Percentiles rank a stretch among this genome's conserved stretches.
Evolutionary conservation across 2,329 filamentous ascomycete species (phyloP).

Genomic region (Emmonsia crescens): DNA sequence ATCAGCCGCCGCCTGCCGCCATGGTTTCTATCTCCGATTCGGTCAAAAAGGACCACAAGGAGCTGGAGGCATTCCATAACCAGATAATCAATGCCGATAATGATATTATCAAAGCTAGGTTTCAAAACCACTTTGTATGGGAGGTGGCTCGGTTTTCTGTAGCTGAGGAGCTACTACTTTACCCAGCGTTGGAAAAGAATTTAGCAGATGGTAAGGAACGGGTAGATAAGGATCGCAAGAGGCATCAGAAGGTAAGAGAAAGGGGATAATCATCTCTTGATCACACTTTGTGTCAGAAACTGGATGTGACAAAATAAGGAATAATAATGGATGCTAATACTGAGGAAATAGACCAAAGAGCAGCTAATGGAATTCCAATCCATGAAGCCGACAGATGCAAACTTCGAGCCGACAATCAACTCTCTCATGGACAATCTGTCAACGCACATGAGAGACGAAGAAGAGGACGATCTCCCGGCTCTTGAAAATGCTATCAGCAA

Average conservation of each 20-base stretch:
- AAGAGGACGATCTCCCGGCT: slow-evolving; percentile 35
- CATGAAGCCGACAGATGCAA: slow-evolving; percentile 25
- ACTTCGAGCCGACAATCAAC: slow-evolving; percentile 33
- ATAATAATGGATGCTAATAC: neutral
- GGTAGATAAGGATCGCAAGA: slow-evolving; percentile 25
- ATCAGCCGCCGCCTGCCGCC: neutral
- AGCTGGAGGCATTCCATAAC: slow-evolving; percentile 34
- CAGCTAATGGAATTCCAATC: slow-evolving; percentile 39
- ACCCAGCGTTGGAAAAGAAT: slow-evolving; percentile 44
- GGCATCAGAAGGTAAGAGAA: slow-evolving; percentile 17
- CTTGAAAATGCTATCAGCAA: slow-evolving; percentile 33
- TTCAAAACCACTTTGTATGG: slow-evolving; percentile 43
- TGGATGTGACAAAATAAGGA: neutral
- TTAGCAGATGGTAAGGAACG: slow-evolving; percentile 33
- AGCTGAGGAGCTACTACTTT: slow-evolving; percentile 43
- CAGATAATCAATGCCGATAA: slow-evolving; percentile 33
- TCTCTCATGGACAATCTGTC: slow-evolving; percentile 31
- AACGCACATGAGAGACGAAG: slow-evolving; percentile 41
- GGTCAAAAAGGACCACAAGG: slow-evolving; percentile 33
- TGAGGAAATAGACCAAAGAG: slow-evolving; percentile 36
- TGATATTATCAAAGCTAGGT: slow-evolving; percentile 33
- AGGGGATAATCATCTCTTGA: neutral
- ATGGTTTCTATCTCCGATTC: slow-evolving; percentile 22
- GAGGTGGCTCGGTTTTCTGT: slow-evolving; percentile 42
- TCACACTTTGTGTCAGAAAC: too few species aligned